Base-by-base conservation (phyloP, 768 basidiomycete species). In the Lentinula sp. region DNA sequence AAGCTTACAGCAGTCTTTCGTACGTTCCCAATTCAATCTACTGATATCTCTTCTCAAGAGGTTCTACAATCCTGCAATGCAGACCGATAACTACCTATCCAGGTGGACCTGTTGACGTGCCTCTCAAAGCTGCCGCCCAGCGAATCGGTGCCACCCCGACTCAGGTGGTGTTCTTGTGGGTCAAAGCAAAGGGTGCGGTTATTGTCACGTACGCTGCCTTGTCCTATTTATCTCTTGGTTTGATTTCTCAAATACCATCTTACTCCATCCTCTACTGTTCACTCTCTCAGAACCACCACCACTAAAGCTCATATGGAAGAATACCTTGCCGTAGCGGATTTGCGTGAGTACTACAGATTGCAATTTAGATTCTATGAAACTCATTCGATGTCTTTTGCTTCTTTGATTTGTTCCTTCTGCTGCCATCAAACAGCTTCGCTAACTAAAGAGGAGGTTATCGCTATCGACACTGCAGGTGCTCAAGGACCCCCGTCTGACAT, bases 121-220 rank as follows among this genome's bases (percentile, higher is more conserved):
- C 81, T 2, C 70, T 91, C 6, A 66, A 75, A 10, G 76, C 76
- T 13, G 81, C 82, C 12, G 87, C 87, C 0, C 71, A 76, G 43
- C 75, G 83, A 10, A 71, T 85, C 6, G 78, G 80, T 6, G 81
- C 81, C 18, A 81, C 81, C 3, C 77, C 84, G 0, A 81, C 80
- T 1, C 90, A 92, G 65, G 83, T 90, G 33, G 72, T 91, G n/a
- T 80, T 91, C 54, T 72, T 80, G 0, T 92, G 90, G 90, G 84
- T 84, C 1, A 80, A 77, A 65, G 78, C 80, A 35, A 91, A 92
- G 68, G 84, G 85, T 35, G 82, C 77, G 1, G 81, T 84, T 6
- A 81, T 89, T 54, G 85, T 90, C 62, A 90, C 88, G 85, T 85
- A 68, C 57, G 80, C 72, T 42, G 13, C 5, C 37, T 48, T 32